Evolutionary conservation across 2,329 filamentous ascomycete species (phyloP), one percentile per base, ranked within the genome.

Genomic region (Huntiella omanensis): DNA sequence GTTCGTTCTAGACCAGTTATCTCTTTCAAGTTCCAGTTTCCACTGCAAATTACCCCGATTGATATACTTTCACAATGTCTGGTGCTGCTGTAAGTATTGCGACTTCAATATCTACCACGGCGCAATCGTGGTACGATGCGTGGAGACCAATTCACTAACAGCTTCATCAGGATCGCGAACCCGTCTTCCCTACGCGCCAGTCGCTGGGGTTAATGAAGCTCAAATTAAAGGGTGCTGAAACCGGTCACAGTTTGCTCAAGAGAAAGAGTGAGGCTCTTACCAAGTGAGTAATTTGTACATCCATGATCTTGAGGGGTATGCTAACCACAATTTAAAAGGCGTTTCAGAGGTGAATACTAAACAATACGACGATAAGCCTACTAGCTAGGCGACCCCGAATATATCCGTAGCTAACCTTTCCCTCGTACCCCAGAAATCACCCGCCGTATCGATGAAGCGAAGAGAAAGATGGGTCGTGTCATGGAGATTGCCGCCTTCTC

Each of bases 401-500:
- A 40, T 38, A 17, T 12, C 17, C 16, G 33, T 22, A 16, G 41
- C 33, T 38, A 39, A 48, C 35, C 11, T 45, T 35, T 11, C 13
- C 16, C 36, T 10, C 34, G 15, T 38, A 10, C 33, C 15, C 54
- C 60, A 84, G 91, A 98, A 58, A 98, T 98, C 58, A 95, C 91
- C 43, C 77, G 79, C 61, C 82, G 91, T 58, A 98, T 98, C 64
- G 88, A 98, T 67, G 91, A 98, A 63, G 91, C 91, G 37, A 98
- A 98, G 66, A 83, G 87, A 56, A 98, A 98, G 69, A 98, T 98
- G 88, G 91, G 91, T 49, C 77, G 88, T 33, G 91, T 98, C 34
- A 98, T 98, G 91, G 88, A 96, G 63, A 93, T 98, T 58, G 91
- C 91, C 36, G 87, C 91, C 40, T 96, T 98, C 66, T 96, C 88